phyloP scores from a whole-genome alignment of 2,329 filamentous ascomycete genomes.

The Ascochyta pisi region DNA sequence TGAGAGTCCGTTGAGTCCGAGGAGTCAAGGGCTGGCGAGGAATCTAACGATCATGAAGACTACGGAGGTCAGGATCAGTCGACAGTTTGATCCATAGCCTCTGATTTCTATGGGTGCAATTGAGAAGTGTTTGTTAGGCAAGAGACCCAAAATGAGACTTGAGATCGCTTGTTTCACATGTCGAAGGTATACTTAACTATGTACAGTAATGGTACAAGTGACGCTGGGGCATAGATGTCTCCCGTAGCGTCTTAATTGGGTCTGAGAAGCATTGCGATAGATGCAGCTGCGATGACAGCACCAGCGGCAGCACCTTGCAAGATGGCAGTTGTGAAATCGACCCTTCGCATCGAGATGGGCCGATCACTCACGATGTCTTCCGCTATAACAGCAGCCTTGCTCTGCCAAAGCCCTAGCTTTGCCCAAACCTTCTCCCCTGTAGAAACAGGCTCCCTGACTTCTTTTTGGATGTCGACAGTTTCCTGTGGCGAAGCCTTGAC shows the following conservation, averaged over 20 bases:
- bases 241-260: slow-evolving; percentile 21
- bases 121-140: too few relatives aligned
- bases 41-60: neutral
- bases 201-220: slow-evolving; percentile 5
- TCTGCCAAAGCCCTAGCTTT: slow-evolving; percentile 30
- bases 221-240: neutral
- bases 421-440: slow-evolving; percentile 14
- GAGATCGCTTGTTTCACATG: neutral
- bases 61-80: slow-evolving; percentile 1
- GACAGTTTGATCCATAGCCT: neutral
- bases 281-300: slow-evolving; percentile 40
- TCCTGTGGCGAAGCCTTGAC: slow-evolving; percentile 16
- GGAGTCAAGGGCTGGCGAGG: neutral
- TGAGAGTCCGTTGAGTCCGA: neutral
- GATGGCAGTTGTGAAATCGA: slow-evolving; percentile 55
- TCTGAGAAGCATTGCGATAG: slow-evolving; percentile 34
- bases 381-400: slow-evolving; percentile 28
- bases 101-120: too few relatives aligned
- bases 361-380: slow-evolving; percentile 54
- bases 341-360: slow-evolving; percentile 52
- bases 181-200: slow-evolving; percentile 7
- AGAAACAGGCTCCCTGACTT: slow-evolving; percentile 10
- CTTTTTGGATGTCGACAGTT: slow-evolving; percentile 24
- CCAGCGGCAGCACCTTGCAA: slow-evolving; percentile 55
- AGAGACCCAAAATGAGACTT: too few relatives aligned